Base-by-base conservation (phyloP, 106 monocot genomes). In the Dendrobium nobile region DNA sequence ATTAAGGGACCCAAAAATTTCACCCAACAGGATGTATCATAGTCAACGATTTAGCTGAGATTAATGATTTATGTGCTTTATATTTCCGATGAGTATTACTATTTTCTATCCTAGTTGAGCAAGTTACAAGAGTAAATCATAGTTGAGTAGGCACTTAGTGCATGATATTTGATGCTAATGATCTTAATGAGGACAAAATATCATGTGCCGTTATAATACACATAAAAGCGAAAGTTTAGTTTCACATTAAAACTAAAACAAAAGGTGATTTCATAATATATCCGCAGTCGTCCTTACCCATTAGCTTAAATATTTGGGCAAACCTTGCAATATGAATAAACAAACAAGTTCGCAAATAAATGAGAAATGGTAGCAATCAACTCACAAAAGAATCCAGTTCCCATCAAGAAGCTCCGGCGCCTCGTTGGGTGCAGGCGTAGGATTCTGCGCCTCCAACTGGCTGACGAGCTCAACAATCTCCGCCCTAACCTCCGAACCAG, bases 351-450 rank as follows among this genome's bases (percentile, higher is more conserved):
- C 44, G n/a, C 3, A 43, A 44, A 75, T 1, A 47, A n/a, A 73
- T 24, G 33, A 42, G 41, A 47, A 70, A 5, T 24, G 9, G 45
- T 44, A 4, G 9, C 42, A 48, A n/a, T 24, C 41, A 43, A 89
- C 89, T 88, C 80, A 92, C 89, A 92, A 65, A 16, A 92, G 82
- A 26, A 92, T 81, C 92, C 92, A 92, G 41, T 89, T 88, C 72
- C 92, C 89, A 77, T 89, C 82, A 40, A 92, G 89, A 59, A 87
- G 48, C 80, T 79, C 86, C 7, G 81, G 41, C 41, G 78, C 67
- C 40, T 86, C 84, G 7, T 26, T 84, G n/a, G 92, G 92, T 19
- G 89, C 84, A 9, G 85, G 80, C 2, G 84, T 89, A 2, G 92
- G 92, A 82, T 89, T 92, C 80, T 75, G 42, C 37, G 84, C 84